phyloP scores from a whole-genome alignment of 176 grass and related monocot species.

The Eleusine indica region DNA sequence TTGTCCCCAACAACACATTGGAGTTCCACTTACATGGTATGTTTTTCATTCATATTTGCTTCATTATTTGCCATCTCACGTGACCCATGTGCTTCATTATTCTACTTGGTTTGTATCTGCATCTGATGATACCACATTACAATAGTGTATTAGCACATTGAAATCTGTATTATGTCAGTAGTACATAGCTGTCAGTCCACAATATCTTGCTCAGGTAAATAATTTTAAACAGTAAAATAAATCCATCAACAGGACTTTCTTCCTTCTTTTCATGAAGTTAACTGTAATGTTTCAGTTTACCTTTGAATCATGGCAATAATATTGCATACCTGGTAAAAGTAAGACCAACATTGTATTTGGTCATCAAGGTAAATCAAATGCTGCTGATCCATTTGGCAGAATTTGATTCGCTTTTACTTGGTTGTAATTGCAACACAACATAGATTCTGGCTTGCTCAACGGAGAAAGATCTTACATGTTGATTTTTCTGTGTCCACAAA shows the following conservation, averaged over 20 bases:
- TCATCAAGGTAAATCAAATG: neutral
- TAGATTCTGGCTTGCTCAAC: neutral
- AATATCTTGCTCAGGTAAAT: neutral
- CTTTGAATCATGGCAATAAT: neutral
- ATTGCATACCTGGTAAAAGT: neutral
- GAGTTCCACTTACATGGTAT: slow-evolving; percentile 89
- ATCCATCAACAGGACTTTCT: slow-evolving; percentile 9
- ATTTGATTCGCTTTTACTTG: neutral
- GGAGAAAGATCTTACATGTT: neutral
- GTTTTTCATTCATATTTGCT: slow-evolving; percentile 4
- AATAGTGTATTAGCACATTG: neutral
- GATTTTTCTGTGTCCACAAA: neutral
- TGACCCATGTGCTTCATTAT: neutral
- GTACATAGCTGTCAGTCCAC: slow-evolving; percentile 3
- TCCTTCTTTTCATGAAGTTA: neutral
- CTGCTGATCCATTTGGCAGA: neutral
- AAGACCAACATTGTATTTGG: neutral
- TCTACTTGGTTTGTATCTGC: slow-evolving; percentile 11
- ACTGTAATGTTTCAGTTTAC: neutral
- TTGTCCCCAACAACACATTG: slow-evolving; percentile 78
- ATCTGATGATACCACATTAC: neutral
- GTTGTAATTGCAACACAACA: neutral
- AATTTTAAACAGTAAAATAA: neutral
- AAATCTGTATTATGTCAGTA: neutral
- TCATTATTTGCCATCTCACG: neutral